Base-by-base conservation (phyloP, 1,284 basidiomycete genomes). In the Sphagnurus paluster region DNA sequence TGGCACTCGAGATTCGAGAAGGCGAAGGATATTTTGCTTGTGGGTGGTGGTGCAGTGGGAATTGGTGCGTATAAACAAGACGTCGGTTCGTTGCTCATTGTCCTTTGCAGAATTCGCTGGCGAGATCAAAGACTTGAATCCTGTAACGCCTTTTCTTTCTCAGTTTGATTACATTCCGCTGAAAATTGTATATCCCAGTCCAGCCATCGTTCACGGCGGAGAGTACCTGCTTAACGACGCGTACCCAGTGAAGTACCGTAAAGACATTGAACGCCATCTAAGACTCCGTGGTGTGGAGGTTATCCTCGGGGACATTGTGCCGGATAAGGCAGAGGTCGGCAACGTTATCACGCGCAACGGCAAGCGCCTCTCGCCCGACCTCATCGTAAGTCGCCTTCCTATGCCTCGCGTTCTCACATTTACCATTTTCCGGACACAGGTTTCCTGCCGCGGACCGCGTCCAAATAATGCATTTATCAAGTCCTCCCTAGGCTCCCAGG, bases 1-100 rank as follows among this genome's bases (percentile, higher is more conserved):
- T 76, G 73, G 70, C 66, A 76, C 32, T 53, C 57, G 28, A 70
- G 69, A 45, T 74, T 80, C 52, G 63, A 68, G 38, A 65, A 64
- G 4, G 76, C 80, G 2, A 65, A 71, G 26, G 72, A 78, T 49
- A 68, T 86, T 44, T 71, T 80, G 11, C 61, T 87, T 29, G 76
- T 72, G 1, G 85, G 85, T 9, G 84, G 80, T 20, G 84, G 85
- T 36, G 68, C 82, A 4, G 76, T 82, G 23, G 83, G 80, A 4
- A 63, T 77, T 32, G 82, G 82, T 29, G 1, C 20, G 2, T 52
- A 20, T 16, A n/a, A 11, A 10, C 4, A 10, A 11, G n/a, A 44
- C 13, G 35, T 19, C 30, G 1, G 17, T 19, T 8, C 13, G 23
- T 47, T 21, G 23, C 24, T 43, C 17, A 33, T 20, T 5, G 52